phyloP scores from a whole-genome alignment of 345 rosid species.

The Citrus glauca region DNA sequence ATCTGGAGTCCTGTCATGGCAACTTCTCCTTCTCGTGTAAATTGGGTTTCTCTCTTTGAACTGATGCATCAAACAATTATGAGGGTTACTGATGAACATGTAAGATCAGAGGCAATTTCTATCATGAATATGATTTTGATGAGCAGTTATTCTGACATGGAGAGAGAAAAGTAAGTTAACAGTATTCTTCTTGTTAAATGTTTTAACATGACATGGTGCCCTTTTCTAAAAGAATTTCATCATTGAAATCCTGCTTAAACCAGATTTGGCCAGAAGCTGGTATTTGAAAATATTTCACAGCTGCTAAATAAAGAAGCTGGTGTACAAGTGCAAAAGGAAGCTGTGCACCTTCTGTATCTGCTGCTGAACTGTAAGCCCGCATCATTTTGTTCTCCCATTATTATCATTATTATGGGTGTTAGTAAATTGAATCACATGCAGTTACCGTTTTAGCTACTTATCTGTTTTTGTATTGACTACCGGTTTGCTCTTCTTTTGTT shows the following conservation, averaged over 20 bases:
- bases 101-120: slow-evolving; percentile 64
- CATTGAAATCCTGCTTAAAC: slow-evolving; percentile 10
- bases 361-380: slow-evolving; percentile 66
- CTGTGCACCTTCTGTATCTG: slow-evolving; percentile 56
- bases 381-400: not conserved
- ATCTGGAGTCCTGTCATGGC: slow-evolving; percentile 16
- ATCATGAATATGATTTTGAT: slow-evolving; percentile 71
- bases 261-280: slow-evolving; percentile 51
- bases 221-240: slow-evolving; percentile 6
- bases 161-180: slow-evolving; percentile 64
- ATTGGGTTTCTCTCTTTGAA: slow-evolving; percentile 59
- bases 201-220: slow-evolving; percentile 6
- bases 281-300: slow-evolving; percentile 49
- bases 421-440: not conserved
- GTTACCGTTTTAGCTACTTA: not conserved
- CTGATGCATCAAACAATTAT: slow-evolving; percentile 44
- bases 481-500: not conserved
- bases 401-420: not conserved
- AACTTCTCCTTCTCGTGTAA: slow-evolving; percentile 33
- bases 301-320: slow-evolving; percentile 58
- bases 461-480: not conserved
- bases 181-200: not conserved
- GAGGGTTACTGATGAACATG: slow-evolving; percentile 45
- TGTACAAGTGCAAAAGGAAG: slow-evolving; percentile 54
- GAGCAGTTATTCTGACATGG: slow-evolving; percentile 51